These are phyloP conservation scores for Pelargonium exstipulatum DNA, from an alignment of 441 rosid genomes.

Conservation along the genomic window DNA sequence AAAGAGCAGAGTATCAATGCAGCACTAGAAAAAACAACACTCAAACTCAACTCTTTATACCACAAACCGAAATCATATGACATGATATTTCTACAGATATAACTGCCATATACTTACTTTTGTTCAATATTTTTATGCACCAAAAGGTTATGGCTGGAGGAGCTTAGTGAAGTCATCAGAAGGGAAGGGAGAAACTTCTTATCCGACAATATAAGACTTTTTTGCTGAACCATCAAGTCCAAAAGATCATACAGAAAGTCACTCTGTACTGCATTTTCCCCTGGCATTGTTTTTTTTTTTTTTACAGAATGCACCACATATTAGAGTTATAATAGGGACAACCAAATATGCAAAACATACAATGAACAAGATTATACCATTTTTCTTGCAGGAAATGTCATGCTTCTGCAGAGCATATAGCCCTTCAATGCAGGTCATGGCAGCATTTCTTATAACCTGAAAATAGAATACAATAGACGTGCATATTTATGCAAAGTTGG, in stretches of 20 bases:
- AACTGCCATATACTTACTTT: conserved; percentile 38
- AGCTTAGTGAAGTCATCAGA: conserved; percentile 70
- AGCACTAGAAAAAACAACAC: background rate
- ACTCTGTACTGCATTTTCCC: conserved; percentile 63
- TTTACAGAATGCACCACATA: conserved; percentile 1
- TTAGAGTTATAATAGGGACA: conserved; percentile 6
- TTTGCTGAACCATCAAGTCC: conserved; percentile 76
- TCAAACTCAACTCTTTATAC: background rate
- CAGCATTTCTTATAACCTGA: conserved; percentile 69
- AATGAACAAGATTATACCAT: conserved; percentile 47
- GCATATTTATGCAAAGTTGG: background rate
- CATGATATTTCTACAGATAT: too few species aligned
- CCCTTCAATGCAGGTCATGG: conserved; percentile 78
- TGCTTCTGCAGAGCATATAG: conserved; percentile 46
- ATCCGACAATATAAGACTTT: conserved; percentile 72
- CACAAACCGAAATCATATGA: background rate
- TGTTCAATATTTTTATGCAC: conserved; percentile 66
- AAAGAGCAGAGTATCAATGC: background rate
- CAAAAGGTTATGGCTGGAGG: conserved; percentile 46
- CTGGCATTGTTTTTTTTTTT: conserved; percentile 37
- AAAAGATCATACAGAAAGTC: conserved; percentile 62
- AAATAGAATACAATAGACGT: conserved; percentile 17
- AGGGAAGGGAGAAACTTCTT: conserved; percentile 67
- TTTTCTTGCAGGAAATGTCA: conserved; percentile 66
- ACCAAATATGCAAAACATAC: conserved; percentile 4